Conservation (phyloP, 2,329 filamentous ascomycete genomes). For the Orbilia ellipsospora region DNA sequence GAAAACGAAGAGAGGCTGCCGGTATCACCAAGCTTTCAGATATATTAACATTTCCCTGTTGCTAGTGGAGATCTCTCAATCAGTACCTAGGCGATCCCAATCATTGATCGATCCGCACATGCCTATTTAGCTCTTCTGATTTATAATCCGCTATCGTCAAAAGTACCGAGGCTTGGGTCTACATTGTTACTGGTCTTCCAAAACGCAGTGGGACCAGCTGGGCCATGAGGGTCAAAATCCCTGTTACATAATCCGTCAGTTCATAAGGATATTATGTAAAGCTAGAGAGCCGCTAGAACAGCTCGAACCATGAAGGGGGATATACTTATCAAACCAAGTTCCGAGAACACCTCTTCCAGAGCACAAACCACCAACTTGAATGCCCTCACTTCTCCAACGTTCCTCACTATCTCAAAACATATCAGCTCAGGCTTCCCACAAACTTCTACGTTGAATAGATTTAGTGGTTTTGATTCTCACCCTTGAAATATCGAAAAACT, state of each 20-base stretch:
- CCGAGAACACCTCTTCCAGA: constrained; percentile 77
- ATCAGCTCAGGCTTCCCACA: constrained; percentile 51
- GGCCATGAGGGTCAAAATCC: constrained; percentile 75
- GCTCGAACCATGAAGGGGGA: neutral
- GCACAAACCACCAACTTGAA: constrained; percentile 76
- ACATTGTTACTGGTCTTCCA: constrained; percentile 75
- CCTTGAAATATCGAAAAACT: constrained; percentile 72
- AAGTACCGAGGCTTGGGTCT: constrained; percentile 14
- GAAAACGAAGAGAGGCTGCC: no score
- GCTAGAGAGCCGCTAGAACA: no score
- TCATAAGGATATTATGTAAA: no score
- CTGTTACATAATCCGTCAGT: constrained; percentile 60
- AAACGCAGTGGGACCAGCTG: constrained; percentile 78
- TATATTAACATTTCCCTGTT: no score
- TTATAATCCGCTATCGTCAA: constrained; percentile 3
- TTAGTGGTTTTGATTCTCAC: constrained; percentile 56
- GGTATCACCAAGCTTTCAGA: neutral
- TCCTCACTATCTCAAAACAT: constrained; percentile 69
- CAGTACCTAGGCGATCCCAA: neutral
- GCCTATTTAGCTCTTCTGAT: neutral
- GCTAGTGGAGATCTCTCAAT: no score
- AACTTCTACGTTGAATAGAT: neutral
- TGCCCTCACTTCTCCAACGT: constrained; percentile 79
- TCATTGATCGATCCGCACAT: neutral
- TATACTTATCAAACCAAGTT: constrained; percentile 80